A percentile compares a stretch with the other conserved stretches of the same genome.
Conservation (phyloP, 2,329 filamentous ascomycete species). For the Didymellaceae sp. region DNA sequence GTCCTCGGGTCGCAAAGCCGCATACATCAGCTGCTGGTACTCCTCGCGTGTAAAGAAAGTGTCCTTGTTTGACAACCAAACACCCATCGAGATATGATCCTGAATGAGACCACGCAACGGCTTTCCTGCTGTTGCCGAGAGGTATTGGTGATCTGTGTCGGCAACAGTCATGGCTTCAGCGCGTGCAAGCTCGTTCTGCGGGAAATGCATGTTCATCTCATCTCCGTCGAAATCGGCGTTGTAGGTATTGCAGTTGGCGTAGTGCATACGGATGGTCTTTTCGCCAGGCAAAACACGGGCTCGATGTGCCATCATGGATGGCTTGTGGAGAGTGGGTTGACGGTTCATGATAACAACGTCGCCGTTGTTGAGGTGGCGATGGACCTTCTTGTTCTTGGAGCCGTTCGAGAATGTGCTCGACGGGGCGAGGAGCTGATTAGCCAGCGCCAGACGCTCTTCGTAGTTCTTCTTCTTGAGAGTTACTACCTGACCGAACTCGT, state of each 20-base stretch:
- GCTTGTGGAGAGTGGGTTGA: slow-evolving; percentile 96
- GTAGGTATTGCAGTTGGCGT: slow-evolving; percentile 99
- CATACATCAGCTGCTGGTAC: slow-evolving; percentile 94
- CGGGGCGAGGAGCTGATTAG: slow-evolving; percentile 90
- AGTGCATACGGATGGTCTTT: slow-evolving; percentile 99
- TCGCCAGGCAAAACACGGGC: slow-evolving; percentile 91
- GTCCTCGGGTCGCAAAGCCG: slow-evolving; percentile 85
- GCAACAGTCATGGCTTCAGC: slow-evolving; percentile 92
- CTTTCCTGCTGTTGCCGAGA: slow-evolving; percentile 91
- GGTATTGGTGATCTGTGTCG: slow-evolving; percentile 96
- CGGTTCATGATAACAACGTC: slow-evolving; percentile 99
- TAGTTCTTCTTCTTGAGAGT: slow-evolving; percentile 85
- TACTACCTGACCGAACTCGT: slow-evolving; percentile 90
- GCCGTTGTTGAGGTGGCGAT: slow-evolving; percentile 93
- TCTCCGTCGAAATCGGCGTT: slow-evolving; percentile 99
- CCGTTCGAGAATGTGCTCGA: slow-evolving; percentile 76
- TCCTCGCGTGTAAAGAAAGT: slow-evolving; percentile 86
- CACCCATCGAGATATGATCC: slow-evolving; percentile 95
- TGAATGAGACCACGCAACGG: slow-evolving; percentile 95
- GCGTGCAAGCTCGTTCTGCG: slow-evolving; percentile 92
- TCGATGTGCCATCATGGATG: slow-evolving; percentile 97
- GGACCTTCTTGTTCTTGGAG: slow-evolving; percentile 91
- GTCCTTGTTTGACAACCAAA: slow-evolving; percentile 88
- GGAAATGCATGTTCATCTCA: slow-evolving; percentile 99
- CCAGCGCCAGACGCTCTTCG: slow-evolving; percentile 86